Evolutionary conservation across 2,329 filamentous ascomycete genomes (phyloP).

Genomic region (Zopfia rhizophila): DNA sequence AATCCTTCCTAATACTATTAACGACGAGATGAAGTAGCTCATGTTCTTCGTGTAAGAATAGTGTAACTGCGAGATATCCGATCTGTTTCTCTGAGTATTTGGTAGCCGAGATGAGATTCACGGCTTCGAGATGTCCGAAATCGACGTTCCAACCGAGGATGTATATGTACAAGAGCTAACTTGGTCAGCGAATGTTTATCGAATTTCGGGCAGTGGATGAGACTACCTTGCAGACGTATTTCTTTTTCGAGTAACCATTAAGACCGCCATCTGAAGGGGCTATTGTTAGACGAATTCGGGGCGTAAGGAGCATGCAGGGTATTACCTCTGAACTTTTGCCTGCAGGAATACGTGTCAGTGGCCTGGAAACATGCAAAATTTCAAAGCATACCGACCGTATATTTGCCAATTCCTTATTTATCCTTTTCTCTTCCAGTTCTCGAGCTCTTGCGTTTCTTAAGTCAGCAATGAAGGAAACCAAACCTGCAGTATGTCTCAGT

Average conservation of each 20-base stretch:
- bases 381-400: slow-evolving; percentile 71
- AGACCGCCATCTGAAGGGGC: slow-evolving; percentile 75
- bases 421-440: slow-evolving; percentile 97
- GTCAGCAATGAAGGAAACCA: slow-evolving; percentile 99
- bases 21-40: slow-evolving; percentile 95
- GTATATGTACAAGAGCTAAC: slow-evolving; percentile 91
- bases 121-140: slow-evolving; percentile 97
- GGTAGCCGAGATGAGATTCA: slow-evolving; percentile 94
- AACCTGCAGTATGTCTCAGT: slow-evolving; percentile 61
- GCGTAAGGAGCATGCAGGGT: slow-evolving; percentile 1
- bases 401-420: slow-evolving; percentile 99
- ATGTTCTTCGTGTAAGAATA: slow-evolving; percentile 97
- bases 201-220: too few species aligned
- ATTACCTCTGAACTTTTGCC: slow-evolving; percentile 90
- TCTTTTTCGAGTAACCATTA: slow-evolving; percentile 99
- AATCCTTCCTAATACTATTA: slow-evolving; percentile 97
- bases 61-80: slow-evolving; percentile 94
- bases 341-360: slow-evolving; percentile 49
- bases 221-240: slow-evolving; percentile 98
- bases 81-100: slow-evolving; percentile 99
- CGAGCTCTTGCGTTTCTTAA: slow-evolving; percentile 92
- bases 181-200: too few species aligned
- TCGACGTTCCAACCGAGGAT: slow-evolving; percentile 99
- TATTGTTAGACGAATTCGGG: slow-evolving; percentile 23
- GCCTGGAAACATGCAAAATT: slow-evolving; percentile 12